These are phyloP conservation scores for Kwoniella sp. DNA, from an alignment of 768 basidiomycete species.

Conservation along the genomic window DNA sequence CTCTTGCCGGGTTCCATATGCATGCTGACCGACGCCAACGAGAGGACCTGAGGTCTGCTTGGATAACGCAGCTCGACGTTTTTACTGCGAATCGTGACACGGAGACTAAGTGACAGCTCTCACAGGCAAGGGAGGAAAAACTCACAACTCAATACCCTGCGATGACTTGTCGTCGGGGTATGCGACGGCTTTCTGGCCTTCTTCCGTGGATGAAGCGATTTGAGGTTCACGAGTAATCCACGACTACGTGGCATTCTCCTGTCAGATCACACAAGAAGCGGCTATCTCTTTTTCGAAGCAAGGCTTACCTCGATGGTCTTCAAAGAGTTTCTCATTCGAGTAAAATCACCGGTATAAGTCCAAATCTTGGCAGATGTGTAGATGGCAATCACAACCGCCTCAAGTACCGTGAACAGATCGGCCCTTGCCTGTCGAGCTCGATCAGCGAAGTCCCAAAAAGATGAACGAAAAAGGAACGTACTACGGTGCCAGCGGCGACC, in stretches of 20 bases:
- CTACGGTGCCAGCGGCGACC: conserved; percentile 23
- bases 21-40: conserved; percentile 40
- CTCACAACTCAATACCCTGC: conserved; percentile 37
- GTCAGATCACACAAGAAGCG: conserved; percentile 4
- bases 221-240: conserved; percentile 39
- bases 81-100: conserved; percentile 13
- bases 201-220: background rate
- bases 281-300: background rate
- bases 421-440: conserved; percentile 22
- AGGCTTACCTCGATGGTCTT: conserved; percentile 37
- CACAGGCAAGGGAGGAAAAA: no score
- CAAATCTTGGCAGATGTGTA: conserved; percentile 37
- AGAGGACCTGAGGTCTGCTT: conserved; percentile 36
- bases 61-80: conserved; percentile 50
- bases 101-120: background rate
- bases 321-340: conserved; percentile 34
- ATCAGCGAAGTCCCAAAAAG: conserved; percentile 7
- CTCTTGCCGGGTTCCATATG: conserved; percentile 45
- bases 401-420: conserved; percentile 40
- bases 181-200: background rate
- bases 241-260: no score
- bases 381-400: conserved; percentile 38
- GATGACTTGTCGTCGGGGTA: conserved; percentile 5
- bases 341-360: conserved; percentile 47
- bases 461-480: conserved; percentile 14